A percentile compares a stretch with the other conserved stretches of the same genome.
These are phyloP conservation scores for Ustilago curta DNA, from an alignment of 1,284 basidiomycete species.

Conservation along the genomic window DNA sequence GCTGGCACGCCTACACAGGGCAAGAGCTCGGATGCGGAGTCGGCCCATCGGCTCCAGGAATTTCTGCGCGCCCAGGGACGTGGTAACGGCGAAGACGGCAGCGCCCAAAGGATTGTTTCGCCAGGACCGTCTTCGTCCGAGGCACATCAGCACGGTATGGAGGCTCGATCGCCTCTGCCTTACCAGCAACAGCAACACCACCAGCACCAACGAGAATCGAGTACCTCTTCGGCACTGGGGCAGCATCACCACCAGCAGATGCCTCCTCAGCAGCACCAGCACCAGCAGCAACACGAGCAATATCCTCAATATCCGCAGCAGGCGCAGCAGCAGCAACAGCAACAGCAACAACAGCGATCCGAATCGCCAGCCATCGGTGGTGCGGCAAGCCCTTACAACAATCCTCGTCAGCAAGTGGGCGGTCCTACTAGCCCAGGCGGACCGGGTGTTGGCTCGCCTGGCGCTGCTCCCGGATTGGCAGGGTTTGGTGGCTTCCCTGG, in stretches of 20 bases:
- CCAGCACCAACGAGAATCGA: conserved; percentile 48
- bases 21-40: conserved; percentile 21
- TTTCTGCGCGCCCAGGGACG: conserved; percentile 31
- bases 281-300: conserved; percentile 23
- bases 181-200: conserved; percentile 27
- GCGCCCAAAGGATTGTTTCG: conserved; percentile 35
- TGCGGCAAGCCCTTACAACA: conserved; percentile 24
- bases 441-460: conserved; percentile 33
- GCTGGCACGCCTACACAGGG: conserved; percentile 25
- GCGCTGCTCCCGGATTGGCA: conserved; percentile 22
- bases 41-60: conserved; percentile 34
- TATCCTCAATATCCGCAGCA: conserved; percentile 26
- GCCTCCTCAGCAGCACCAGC: conserved; percentile 27
- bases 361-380: conserved; percentile 33
- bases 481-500: conserved; percentile 40
- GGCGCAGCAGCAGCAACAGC: conserved; percentile 19
- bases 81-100: conserved; percentile 22
- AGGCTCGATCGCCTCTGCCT: conserved; percentile 39
- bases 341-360: conserved; percentile 35
- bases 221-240: conserved; percentile 16
- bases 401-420: conserved; percentile 31
- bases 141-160: conserved; percentile 16
- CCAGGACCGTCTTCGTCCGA: conserved; percentile 31
- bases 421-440: conserved; percentile 25
- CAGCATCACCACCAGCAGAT: conserved; percentile 26